Evolutionary conservation across 2,329 filamentous ascomycete species (phyloP).

Genomic region (Fusarium xyrophilum): DNA sequence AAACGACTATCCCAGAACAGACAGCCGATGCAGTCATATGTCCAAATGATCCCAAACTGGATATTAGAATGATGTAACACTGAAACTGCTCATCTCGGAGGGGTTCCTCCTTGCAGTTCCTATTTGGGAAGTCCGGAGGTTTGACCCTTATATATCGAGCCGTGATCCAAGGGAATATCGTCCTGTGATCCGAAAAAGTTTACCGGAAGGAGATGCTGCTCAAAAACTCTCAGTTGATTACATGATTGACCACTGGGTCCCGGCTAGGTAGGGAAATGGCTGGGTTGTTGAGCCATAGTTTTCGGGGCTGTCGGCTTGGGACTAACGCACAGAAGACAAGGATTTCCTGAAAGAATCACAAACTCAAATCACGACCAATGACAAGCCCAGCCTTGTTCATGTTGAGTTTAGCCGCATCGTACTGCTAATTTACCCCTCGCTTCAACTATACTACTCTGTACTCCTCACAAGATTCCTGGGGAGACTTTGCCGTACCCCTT

Average conservation of each 20-base stretch:
- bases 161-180: constrained; percentile 2
- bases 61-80: constrained; percentile 12
- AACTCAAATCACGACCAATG: neutral
- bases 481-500: neutral
- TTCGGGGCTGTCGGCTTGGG: neutral
- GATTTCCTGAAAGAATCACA: neutral
- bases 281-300: neutral
- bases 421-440: neutral
- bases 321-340: neutral
- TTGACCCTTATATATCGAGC: neutral
- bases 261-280: neutral
- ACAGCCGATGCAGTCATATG: constrained; percentile 6
- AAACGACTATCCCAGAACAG: neutral
- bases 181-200: constrained; percentile 11
- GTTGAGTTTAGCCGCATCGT: neutral
- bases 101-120: constrained; percentile 20
- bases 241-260: neutral
- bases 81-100: constrained; percentile 27
- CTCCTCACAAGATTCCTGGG: neutral
- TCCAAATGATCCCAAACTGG: neutral
- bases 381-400: neutral
- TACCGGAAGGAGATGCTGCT: neutral
- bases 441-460: neutral
- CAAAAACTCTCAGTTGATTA: neutral
- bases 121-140: constrained; percentile 19